These are phyloP conservation scores for Spergularia marina DNA, from an alignment of 148 eudicot genomes.

Conservation along the genomic window DNA sequence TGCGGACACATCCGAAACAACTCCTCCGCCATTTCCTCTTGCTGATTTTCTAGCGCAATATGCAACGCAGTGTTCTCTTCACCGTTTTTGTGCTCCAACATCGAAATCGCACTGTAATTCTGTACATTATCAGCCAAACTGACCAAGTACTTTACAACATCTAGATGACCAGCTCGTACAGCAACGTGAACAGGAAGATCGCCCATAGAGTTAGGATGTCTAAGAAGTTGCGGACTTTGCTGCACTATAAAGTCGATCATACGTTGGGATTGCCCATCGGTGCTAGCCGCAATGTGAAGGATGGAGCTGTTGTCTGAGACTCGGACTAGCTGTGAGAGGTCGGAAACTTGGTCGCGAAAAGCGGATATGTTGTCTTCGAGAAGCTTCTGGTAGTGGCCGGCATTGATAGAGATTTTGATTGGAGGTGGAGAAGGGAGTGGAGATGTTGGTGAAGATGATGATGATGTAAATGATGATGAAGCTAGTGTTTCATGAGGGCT, in stretches of 20 bases:
- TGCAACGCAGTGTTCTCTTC: conserved; percentile 25
- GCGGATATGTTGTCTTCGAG: neutral
- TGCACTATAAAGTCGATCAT: neutral
- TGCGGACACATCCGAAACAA: neutral
- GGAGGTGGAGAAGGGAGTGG: neutral
- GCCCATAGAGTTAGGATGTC: conserved; percentile 1
- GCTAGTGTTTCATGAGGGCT: neutral
- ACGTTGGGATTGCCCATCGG: neutral
- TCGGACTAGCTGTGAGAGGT: neutral
- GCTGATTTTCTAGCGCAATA: conserved; percentile 30
- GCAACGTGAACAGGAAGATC: conserved; percentile 34
- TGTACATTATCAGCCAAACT: neutral
- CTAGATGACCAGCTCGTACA: conserved; percentile 13
- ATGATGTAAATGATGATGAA: neutral
- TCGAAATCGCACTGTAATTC: neutral
- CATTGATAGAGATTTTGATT: conserved; percentile 3
- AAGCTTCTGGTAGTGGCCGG: conserved; percentile 13
- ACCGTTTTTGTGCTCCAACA: conserved; percentile 6
- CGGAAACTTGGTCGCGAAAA: neutral
- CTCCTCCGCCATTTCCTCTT: conserved; percentile 7
- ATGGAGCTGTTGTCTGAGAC: conserved; percentile 10
- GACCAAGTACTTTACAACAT: neutral
- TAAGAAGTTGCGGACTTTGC: neutral
- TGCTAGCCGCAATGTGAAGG: conserved; percentile 22
- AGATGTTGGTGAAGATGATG: neutral